Base-by-base conservation (phyloP, 2,329 filamentous ascomycete species). In the Alternaria sp. region DNA sequence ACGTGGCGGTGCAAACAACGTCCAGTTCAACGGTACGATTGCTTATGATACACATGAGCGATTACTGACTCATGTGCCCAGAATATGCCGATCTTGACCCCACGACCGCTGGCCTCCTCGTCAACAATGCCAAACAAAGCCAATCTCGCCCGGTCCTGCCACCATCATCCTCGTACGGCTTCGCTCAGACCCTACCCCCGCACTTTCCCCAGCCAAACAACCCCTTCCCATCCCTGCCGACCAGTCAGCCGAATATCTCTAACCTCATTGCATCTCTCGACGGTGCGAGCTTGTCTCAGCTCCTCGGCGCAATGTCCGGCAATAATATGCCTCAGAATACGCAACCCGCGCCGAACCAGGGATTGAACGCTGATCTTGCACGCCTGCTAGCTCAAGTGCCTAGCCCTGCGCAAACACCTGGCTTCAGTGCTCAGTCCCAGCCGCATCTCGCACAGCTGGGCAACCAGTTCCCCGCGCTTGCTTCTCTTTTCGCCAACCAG, bases 31-130 rank as follows among this genome's bases (percentile, higher is more conserved):
- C 71, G 85, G 86, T 87, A 73, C 73, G 83, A 69, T 19, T 19
- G 28, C 28, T 19, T 5, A 8, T 15, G 44, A 21, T 46, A 9
- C 36, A 23, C n/a, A 19, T 43, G 44, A 36, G 49, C n/a, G 36
- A 19, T 40, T 64, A 58, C 74, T 79, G 63, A 78, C 21, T 40
- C 28, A 23, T 30, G 25, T 50, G 10, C 47, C 9, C 60, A 88
- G 91, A 96, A 77, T 98, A 98, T 77, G 88, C 91, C 61, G 90
- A 94, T 70, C 85, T 97, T 3, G 91, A 96, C 36, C 91, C 93
- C 0, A 80, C 83, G 6, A 89, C 93, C 49, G 93, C 92, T 5
- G 92, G 91, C 15, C 92, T 96, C 70, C 87, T 98, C 15, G 91
- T 97, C 61, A 79, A 90, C 45, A 88, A 93, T 62, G 88, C 90